Evolutionary conservation across 225 moss, liverwort and hornwort species (phyloP).

Genomic region (Pseudisothecium myosuroides): DNA sequence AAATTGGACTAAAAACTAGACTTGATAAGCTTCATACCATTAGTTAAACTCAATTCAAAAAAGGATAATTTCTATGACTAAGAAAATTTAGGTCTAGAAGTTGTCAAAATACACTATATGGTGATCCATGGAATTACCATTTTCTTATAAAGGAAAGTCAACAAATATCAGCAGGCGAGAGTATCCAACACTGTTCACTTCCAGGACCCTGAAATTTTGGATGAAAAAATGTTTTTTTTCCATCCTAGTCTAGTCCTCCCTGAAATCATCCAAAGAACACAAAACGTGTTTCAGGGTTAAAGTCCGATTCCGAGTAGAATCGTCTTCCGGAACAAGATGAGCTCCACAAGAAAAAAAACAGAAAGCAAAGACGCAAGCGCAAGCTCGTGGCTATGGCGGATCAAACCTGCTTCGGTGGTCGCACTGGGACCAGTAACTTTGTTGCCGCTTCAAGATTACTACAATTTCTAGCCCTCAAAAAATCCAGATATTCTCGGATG

Average conservation of each 20-base stretch:
- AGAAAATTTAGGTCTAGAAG: not conserved
- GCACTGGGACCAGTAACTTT: not conserved
- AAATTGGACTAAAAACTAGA: not conserved
- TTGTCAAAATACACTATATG: not conserved
- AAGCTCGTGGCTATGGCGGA: conserved; percentile 3
- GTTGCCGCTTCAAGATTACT: not conserved
- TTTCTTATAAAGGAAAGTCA: not conserved
- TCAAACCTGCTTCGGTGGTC: not conserved
- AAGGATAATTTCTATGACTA: too few species aligned
- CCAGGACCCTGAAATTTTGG: not conserved
- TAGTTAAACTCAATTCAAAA: not conserved
- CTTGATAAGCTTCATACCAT: too few species aligned
- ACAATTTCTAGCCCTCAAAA: not conserved
- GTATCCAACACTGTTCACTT: too few species aligned
- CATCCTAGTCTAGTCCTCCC: not conserved
- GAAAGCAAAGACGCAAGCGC: not conserved
- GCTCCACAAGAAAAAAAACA: not conserved
- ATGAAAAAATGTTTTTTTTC: not conserved
- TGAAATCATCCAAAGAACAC: not conserved
- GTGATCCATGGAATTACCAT: too few species aligned
- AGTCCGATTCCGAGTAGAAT: not conserved
- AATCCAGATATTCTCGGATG: not conserved
- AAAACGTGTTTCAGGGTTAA: not conserved
- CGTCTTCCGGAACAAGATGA: not conserved
- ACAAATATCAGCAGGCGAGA: not conserved